phyloP scores from a whole-genome alignment of 306 rosid genomes.

The Vigna nakashimae region DNA sequence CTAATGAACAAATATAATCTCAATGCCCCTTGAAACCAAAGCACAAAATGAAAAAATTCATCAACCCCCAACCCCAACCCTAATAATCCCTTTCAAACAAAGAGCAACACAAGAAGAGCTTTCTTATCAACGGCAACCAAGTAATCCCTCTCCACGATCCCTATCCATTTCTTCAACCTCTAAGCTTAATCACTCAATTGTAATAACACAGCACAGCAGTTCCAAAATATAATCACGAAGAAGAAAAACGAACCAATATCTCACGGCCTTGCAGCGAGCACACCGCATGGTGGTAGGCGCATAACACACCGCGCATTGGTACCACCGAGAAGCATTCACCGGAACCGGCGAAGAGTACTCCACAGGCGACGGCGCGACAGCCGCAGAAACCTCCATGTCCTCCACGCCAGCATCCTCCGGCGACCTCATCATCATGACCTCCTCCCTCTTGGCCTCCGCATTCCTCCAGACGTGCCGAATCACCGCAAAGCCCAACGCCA shows the following conservation, averaged over 20 bases:
- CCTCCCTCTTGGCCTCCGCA: slow-evolving; percentile 59
- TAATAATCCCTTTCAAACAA: slow-evolving; percentile 21
- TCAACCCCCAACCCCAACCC: background rate
- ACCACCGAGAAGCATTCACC: slow-evolving; percentile 8
- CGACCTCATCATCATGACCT: slow-evolving; percentile 44
- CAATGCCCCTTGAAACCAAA: background rate
- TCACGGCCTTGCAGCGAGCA: slow-evolving; percentile 65
- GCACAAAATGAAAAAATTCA: background rate
- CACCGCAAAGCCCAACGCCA: slow-evolving; percentile 44
- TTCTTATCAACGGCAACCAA: background rate
- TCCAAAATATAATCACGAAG: background rate
- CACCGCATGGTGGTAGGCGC: slow-evolving; percentile 67
- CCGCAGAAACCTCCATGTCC: slow-evolving; percentile 49
- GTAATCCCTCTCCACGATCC: background rate
- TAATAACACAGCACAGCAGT: background rate
- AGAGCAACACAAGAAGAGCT: background rate
- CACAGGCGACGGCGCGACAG: background rate
- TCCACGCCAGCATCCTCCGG: slow-evolving; percentile 53
- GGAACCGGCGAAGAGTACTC: slow-evolving; percentile 25
- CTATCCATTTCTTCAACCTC: background rate
- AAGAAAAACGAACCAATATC: slow-evolving; percentile 63
- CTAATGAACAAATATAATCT: background rate
- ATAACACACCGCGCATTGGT: slow-evolving; percentile 61
- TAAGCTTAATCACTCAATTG: background rate
- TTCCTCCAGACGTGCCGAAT: slow-evolving; percentile 60